These are phyloP conservation scores for Alnus rubra DNA, from an alignment of 306 rosid genomes.

Conservation along the genomic window DNA sequence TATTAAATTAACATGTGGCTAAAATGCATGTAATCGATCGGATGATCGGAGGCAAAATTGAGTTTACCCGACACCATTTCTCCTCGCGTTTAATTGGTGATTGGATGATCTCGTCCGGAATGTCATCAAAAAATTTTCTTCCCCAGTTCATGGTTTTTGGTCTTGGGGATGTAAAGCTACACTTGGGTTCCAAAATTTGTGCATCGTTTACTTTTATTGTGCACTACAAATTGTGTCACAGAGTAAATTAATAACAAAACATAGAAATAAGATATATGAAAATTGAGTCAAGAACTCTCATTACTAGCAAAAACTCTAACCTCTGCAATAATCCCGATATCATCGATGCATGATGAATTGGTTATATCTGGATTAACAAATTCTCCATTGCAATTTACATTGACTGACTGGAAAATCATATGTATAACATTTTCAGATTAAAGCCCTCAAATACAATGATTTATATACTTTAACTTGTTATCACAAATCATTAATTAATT, in stretches of 20 bases:
- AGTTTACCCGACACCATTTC: slow-evolving; percentile 26
- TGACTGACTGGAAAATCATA: slow-evolving; percentile 21
- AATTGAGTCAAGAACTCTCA: background rate
- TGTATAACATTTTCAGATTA: background rate
- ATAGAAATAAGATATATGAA: background rate
- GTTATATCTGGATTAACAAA: slow-evolving; percentile 14
- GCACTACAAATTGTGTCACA: slow-evolving; percentile 11
- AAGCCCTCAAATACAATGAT: too few species aligned
- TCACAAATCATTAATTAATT: too few species aligned
- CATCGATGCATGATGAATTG: slow-evolving; percentile 24
- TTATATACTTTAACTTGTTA: too few species aligned
- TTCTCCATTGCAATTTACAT: slow-evolving; percentile 31
- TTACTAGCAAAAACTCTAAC: slow-evolving; percentile 1
- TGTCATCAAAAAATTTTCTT: slow-evolving; percentile 19
- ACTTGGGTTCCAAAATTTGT: slow-evolving; percentile 27
- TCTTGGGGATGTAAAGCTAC: slow-evolving; percentile 22
- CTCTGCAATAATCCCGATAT: slow-evolving; percentile 25
- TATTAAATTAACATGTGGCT: too few species aligned
- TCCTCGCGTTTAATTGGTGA: slow-evolving; percentile 2
- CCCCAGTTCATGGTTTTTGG: slow-evolving; percentile 10
- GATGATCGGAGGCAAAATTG: background rate
- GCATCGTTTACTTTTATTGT: slow-evolving; percentile 20
- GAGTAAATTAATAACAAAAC: background rate
- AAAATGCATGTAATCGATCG: too few species aligned
- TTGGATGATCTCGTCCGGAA: slow-evolving; percentile 25